Evolutionary conservation across 129 eudicot genomes (phyloP).

Genomic region (Sambucus nigra): DNA sequence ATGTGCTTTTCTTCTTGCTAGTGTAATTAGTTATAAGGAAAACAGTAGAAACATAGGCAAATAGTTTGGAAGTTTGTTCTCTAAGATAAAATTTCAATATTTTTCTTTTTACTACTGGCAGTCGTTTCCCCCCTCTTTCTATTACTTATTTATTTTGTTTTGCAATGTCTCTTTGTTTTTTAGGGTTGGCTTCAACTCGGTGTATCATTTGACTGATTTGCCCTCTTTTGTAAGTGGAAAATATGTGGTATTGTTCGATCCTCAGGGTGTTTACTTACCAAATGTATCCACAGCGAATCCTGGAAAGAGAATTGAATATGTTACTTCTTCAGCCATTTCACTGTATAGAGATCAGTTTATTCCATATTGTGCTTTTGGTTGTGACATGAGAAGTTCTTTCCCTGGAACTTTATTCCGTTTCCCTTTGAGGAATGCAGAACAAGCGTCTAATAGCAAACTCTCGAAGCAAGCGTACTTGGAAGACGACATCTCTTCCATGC

Average conservation of each 20-base stretch:
- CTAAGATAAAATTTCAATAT: too few relatives aligned
- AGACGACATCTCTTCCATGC: constrained; percentile 73
- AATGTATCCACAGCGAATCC: constrained; percentile 85
- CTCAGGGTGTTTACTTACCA: constrained; percentile 91
- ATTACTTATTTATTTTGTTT: constrained; percentile 18
- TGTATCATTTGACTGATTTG: constrained; percentile 91
- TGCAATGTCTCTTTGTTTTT: constrained; percentile 9
- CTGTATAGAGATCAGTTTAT: constrained; percentile 73
- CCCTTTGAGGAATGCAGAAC: constrained; percentile 82
- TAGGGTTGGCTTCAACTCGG: constrained; percentile 99
- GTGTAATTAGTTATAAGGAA: too few relatives aligned
- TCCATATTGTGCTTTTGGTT: constrained; percentile 91
- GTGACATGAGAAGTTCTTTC: constrained; percentile 78
- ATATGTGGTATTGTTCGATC: constrained; percentile 89
- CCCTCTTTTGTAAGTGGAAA: constrained; percentile 97
- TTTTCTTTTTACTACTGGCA: not conserved
- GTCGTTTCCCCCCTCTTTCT: not conserved
- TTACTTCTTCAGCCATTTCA: constrained; percentile 81
- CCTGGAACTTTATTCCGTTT: constrained; percentile 90
- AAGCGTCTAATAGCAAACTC: constrained; percentile 86
- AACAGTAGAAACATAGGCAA: too few relatives aligned
- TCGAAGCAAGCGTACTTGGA: constrained; percentile 85
- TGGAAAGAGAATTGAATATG: constrained; percentile 90
- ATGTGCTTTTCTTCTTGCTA: too few relatives aligned
- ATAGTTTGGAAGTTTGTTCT: too few relatives aligned